Conservation (phyloP, 768 basidiomycete genomes). For the Amanita pallidorosea region DNA sequence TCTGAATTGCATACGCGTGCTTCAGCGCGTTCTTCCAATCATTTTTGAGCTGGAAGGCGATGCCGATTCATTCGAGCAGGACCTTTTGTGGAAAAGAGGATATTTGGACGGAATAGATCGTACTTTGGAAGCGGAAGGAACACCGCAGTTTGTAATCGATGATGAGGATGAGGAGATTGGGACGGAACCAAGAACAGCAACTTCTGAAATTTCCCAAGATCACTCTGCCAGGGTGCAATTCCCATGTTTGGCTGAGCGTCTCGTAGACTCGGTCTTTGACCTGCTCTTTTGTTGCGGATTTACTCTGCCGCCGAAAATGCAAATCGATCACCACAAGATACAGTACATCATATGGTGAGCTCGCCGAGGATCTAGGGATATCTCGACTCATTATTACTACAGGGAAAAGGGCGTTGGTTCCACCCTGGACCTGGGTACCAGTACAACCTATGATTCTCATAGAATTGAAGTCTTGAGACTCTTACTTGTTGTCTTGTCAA, state of each 20-base stretch:
- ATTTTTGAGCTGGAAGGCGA: constrained; percentile 75
- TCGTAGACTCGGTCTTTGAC: constrained; percentile 76
- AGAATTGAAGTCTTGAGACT: constrained; percentile 86
- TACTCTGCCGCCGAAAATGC: constrained; percentile 69
- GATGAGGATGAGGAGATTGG: constrained; percentile 38
- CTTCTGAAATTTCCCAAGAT: constrained; percentile 8
- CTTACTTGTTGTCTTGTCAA: constrained; percentile 78
- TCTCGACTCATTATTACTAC: constrained; percentile 2
- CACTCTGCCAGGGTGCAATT: constrained; percentile 29
- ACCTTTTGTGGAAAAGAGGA: constrained; percentile 73
- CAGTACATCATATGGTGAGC: constrained; percentile 83
- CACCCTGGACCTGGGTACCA: constrained; percentile 59
- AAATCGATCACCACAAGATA: constrained; percentile 73
- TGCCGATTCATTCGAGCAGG: constrained; percentile 60
- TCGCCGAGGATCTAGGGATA: neutral
- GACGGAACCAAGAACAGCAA: neutral
- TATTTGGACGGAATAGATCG: constrained; percentile 30
- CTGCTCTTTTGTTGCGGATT: constrained; percentile 92
- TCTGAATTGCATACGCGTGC: constrained; percentile 84
- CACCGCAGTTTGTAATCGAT: constrained; percentile 80
- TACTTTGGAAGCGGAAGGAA: constrained; percentile 11
- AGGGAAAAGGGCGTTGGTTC: constrained; percentile 97
- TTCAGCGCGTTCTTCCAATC: constrained; percentile 85
- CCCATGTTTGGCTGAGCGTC: constrained; percentile 73
- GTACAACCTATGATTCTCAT: constrained; percentile 60